Percentiles rank a stretch among this genome's conserved stretches.
phyloP scores from a whole-genome alignment of 2,329 filamentous ascomycete genomes.

The Fusarium sp. region DNA sequence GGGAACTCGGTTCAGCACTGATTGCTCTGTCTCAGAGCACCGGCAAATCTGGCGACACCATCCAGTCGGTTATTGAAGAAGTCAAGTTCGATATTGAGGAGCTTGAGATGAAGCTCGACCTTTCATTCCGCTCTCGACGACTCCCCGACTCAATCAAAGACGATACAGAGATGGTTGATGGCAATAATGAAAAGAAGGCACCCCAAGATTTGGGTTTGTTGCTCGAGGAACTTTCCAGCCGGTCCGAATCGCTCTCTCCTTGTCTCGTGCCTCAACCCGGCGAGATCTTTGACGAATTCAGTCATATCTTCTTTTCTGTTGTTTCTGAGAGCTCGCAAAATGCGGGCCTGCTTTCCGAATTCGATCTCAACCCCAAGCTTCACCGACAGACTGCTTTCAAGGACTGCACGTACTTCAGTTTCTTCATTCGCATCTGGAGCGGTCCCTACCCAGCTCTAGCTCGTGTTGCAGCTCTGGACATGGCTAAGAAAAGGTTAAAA shows the following conservation, averaged over 20 bases:
- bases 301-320: constrained; percentile 66
- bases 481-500: constrained; percentile 67
- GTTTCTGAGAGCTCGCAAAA: constrained; percentile 56
- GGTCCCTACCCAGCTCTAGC: constrained; percentile 75
- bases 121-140: constrained; percentile 69
- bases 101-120: constrained; percentile 78
- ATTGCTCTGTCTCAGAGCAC: constrained; percentile 71
- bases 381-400: constrained; percentile 63
- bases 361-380: constrained; percentile 66
- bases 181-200: constrained; percentile 38
- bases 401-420: constrained; percentile 75
- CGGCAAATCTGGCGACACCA: constrained; percentile 67
- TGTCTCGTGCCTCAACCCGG: constrained; percentile 63
- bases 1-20: constrained; percentile 72
- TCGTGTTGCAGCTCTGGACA: constrained; percentile 74
- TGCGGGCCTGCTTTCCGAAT: constrained; percentile 55
- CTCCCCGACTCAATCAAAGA: constrained; percentile 60
- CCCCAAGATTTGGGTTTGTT: constrained; percentile 52
- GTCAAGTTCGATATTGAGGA: constrained; percentile 77
- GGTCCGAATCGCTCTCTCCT: constrained; percentile 54
- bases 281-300: constrained; percentile 67
- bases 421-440: constrained; percentile 80
- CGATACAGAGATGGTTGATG: constrained; percentile 53
- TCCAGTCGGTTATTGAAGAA: constrained; percentile 73
- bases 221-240: constrained; percentile 51